phyloP scores from a whole-genome alignment of 2,329 filamentous ascomycete species.

The Coleophoma crateriformis region DNA sequence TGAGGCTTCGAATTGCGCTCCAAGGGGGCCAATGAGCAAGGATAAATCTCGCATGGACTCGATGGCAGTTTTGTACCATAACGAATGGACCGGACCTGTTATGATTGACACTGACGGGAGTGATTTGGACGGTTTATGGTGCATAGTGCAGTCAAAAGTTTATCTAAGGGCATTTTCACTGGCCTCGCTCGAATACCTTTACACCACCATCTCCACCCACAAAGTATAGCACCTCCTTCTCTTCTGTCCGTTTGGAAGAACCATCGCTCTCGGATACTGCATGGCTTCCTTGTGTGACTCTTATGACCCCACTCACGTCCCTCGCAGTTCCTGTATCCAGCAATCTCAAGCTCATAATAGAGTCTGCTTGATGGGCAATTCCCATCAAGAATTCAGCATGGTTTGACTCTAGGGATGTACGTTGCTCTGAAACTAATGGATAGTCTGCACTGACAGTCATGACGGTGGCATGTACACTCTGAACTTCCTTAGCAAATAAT shows the following conservation, averaged over 20 bases:
- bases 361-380: slow-evolving; percentile 69
- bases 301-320: slow-evolving; percentile 84
- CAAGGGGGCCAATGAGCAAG: slow-evolving; percentile 4
- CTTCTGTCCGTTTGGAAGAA: slow-evolving; percentile 34
- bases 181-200: slow-evolving; percentile 79
- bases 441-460: slow-evolving; percentile 68
- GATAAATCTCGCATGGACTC: not conserved
- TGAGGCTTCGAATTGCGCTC: slow-evolving; percentile 1
- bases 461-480: slow-evolving; percentile 58
- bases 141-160: not conserved
- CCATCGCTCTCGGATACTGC: slow-evolving; percentile 22
- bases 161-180: slow-evolving; percentile 29
- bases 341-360: slow-evolving; percentile 65
- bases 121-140: not conserved
- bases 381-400: slow-evolving; percentile 67
- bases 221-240: slow-evolving; percentile 76
- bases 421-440: slow-evolving; percentile 57
- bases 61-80: slow-evolving; percentile 1
- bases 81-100: not conserved
- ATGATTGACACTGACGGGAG: not conserved
- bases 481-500: too few relatives aligned
- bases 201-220: slow-evolving; percentile 74
- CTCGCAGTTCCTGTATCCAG: slow-evolving; percentile 84
- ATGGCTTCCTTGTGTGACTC: slow-evolving; percentile 57
- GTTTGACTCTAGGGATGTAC: slow-evolving; percentile 62